Evolutionary conservation across 306 rosid genomes (phyloP).

Genomic region (Mimosa bimucronata): DNA sequence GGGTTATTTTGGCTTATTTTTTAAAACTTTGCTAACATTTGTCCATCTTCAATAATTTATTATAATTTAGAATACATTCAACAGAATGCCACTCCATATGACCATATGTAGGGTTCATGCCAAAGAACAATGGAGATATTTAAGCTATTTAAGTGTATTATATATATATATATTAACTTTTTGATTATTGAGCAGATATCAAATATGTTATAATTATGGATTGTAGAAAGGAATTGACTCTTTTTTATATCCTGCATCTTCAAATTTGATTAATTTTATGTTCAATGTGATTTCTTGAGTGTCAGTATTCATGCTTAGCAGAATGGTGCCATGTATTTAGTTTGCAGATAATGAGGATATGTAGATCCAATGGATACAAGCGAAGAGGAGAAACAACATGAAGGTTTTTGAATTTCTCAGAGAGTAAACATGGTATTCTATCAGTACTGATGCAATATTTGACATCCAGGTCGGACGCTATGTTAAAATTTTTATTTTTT

Average conservation of each 20-base stretch:
- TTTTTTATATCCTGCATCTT: conserved; percentile 30
- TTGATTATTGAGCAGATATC: too few relatives aligned
- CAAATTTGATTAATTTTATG: conserved; percentile 25
- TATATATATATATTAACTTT: too few relatives aligned
- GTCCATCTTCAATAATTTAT: too few relatives aligned
- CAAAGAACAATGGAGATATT: too few relatives aligned
- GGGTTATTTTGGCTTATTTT: too few relatives aligned
- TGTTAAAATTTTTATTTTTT: conserved; percentile 25
- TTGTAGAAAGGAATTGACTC: too few relatives aligned
- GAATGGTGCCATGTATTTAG: conserved; percentile 48
- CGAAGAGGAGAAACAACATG: conserved; percentile 79
- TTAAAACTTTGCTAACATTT: too few relatives aligned
- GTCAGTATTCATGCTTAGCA: conserved; percentile 39
- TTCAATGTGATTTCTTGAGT: conserved; percentile 27
- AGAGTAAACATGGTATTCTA: conserved; percentile 87
- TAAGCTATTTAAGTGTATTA: too few relatives aligned
- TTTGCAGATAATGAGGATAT: conserved; percentile 83
- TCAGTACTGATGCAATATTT: conserved; percentile 90
- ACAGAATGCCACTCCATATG: too few relatives aligned
- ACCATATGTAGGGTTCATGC: too few relatives aligned
- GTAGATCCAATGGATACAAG: conserved; percentile 82
- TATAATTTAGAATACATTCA: too few relatives aligned
- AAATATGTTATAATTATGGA: too few relatives aligned
- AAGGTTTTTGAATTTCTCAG: conserved; percentile 73
- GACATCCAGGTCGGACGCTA: conserved; percentile 81